These are phyloP conservation scores for Misopates orontium DNA, from an alignment of 257 asterid species.

Conservation along the genomic window DNA sequence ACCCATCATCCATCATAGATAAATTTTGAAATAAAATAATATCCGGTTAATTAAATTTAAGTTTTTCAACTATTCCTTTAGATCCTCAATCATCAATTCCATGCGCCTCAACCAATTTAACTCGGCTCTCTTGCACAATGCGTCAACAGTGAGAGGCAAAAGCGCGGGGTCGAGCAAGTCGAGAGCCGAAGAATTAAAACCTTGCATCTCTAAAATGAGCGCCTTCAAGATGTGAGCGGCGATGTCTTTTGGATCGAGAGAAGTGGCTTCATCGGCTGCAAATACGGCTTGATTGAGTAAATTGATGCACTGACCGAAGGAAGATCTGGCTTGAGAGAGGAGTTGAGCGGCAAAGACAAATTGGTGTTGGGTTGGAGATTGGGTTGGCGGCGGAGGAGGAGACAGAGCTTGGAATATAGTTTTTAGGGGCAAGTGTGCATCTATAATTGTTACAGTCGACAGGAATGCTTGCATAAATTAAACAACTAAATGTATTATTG, in stretches of 20 bases:
- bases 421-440: slow-evolving; percentile 52
- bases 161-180: slow-evolving; percentile 70
- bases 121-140: slow-evolving; percentile 72
- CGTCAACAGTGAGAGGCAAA: slow-evolving; percentile 53
- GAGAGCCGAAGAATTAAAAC: slow-evolving; percentile 60
- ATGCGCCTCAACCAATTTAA: slow-evolving; percentile 33
- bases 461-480: too few species aligned
- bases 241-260: slow-evolving; percentile 60
- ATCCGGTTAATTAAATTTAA: too few species aligned
- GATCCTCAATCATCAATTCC: slow-evolving; percentile 50
- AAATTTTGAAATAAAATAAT: too few species aligned
- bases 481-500: too few species aligned
- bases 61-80: too few species aligned
- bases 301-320: not conserved
- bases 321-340: slow-evolving; percentile 50
- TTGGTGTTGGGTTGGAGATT: slow-evolving; percentile 62
- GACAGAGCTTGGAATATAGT: slow-evolving; percentile 52
- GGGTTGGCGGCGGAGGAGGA: slow-evolving; percentile 32
- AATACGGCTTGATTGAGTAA: slow-evolving; percentile 48
- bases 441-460: too few species aligned
- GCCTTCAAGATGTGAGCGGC: slow-evolving; percentile 73
- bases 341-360: slow-evolving; percentile 73
- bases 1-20: too few species aligned
- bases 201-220: slow-evolving; percentile 60
- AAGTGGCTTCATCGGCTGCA: slow-evolving; percentile 65